Evolutionary conservation across 208 protist genomes (phyloP).

Genomic region (Crithidia brevicula): DNA sequence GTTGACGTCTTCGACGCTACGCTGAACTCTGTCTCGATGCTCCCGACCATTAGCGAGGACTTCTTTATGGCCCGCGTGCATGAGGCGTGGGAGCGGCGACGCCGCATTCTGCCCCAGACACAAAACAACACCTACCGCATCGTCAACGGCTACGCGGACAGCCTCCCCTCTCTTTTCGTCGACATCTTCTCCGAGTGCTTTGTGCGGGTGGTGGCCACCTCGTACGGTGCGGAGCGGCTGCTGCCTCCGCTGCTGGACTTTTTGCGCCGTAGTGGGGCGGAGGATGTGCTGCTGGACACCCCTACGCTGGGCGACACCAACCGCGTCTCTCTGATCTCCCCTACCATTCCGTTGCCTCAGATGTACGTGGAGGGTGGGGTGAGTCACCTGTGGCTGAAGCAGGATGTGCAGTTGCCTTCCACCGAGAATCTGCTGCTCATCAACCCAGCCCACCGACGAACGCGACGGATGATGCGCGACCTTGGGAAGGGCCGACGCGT

Average conservation of each 20-base stretch:
- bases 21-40: conserved; percentile 28
- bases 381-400: conserved; percentile 66
- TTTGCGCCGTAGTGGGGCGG: conserved; percentile 59
- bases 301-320: conserved; percentile 58
- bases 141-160: conserved; percentile 76
- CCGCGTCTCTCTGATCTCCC: conserved; percentile 45
- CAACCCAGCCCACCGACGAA: conserved; percentile 69
- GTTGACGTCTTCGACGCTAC: conserved; percentile 86
- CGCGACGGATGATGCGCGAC: conserved; percentile 72
- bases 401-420: conserved; percentile 43
- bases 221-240: conserved; percentile 69
- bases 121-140: conserved; percentile 80
- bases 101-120: conserved; percentile 48
- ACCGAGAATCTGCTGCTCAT: conserved; percentile 60
- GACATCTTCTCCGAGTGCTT: conserved; percentile 85
- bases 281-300: conserved; percentile 80
- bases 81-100: conserved; percentile 63
- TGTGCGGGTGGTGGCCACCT: conserved; percentile 76
- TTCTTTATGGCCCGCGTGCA: conserved; percentile 75
- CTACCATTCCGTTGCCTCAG: conserved; percentile 51
- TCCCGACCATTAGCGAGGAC: conserved; percentile 84
- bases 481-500: conserved; percentile 66
- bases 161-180: conserved; percentile 78
- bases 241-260: conserved; percentile 76
- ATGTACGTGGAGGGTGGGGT: conserved; percentile 81